A percentile compares a stretch with the other conserved stretches of the same genome.
Evolutionary conservation across 192 early-diverging fungal species (phyloP).

Genomic region (Chytriomyces hyalinus): DNA sequence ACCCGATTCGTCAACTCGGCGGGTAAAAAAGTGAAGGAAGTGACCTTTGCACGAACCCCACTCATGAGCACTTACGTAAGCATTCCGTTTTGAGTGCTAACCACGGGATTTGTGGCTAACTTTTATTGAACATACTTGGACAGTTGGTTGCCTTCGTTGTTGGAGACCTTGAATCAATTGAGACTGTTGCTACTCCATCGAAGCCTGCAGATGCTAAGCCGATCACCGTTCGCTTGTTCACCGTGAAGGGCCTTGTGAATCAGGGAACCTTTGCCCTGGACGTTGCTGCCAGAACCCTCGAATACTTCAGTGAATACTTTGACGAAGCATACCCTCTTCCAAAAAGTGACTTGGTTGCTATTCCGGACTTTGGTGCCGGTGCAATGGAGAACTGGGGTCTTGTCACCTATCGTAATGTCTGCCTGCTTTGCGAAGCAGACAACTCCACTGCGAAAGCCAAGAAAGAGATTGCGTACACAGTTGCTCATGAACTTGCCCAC

Average conservation of each 20-base stretch:
- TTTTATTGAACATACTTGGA: constrained; percentile 5
- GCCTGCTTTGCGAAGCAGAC: constrained; percentile 84
- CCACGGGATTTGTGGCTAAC: not conserved
- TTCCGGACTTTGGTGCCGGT: constrained; percentile 90
- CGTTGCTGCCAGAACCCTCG: constrained; percentile 75
- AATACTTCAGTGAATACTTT: constrained; percentile 88
- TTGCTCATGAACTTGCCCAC: constrained; percentile 87
- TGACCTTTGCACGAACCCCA: constrained; percentile 88
- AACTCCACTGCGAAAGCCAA: constrained; percentile 75
- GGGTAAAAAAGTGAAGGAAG: constrained; percentile 71
- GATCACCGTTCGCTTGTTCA: constrained; percentile 85
- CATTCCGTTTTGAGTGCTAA: constrained; percentile 1
- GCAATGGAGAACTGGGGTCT: constrained; percentile 77
- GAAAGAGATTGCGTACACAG: constrained; percentile 84
- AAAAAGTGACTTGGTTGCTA: constrained; percentile 75
- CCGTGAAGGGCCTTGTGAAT: constrained; percentile 75
- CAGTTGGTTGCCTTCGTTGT: constrained; percentile 87
- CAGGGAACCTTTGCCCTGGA: constrained; percentile 84
- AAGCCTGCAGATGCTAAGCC: constrained; percentile 67
- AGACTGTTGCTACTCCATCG: constrained; percentile 71
- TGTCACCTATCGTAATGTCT: constrained; percentile 86
- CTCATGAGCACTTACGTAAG: constrained; percentile 92
- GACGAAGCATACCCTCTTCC: constrained; percentile 89
- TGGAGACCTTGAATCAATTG: constrained; percentile 92
- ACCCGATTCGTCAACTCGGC: constrained; percentile 62